Percentiles rank a stretch among this genome's conserved stretches.
These are phyloP conservation scores for Aureobasidium sp. DNA, from an alignment of 2,329 filamentous ascomycete genomes.

Conservation along the genomic window DNA sequence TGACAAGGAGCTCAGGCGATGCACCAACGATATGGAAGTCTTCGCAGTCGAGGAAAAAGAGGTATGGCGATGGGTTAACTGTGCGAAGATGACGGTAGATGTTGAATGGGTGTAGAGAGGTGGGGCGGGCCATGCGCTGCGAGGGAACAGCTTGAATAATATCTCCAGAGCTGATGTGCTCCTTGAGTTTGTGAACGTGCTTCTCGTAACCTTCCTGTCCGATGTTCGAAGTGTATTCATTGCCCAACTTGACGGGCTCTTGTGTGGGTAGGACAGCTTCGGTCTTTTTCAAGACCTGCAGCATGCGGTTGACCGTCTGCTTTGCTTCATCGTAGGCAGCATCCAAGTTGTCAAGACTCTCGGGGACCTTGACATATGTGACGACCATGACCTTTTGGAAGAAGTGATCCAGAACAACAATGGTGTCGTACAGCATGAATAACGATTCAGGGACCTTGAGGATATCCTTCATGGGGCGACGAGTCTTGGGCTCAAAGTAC, in stretches of 20 bases:
- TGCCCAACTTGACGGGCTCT: slow-evolving; percentile 59
- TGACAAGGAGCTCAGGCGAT: slow-evolving; percentile 88
- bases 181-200: slow-evolving; percentile 79
- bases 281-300: slow-evolving; percentile 62
- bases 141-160: slow-evolving; percentile 98
- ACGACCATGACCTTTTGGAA: slow-evolving; percentile 89
- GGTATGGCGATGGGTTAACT: slow-evolving; percentile 95
- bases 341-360: slow-evolving; percentile 44
- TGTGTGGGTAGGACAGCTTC: slow-evolving; percentile 60
- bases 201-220: slow-evolving; percentile 78
- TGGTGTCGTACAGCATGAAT: slow-evolving; percentile 95
- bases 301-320: slow-evolving; percentile 54
- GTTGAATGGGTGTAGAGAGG: slow-evolving; percentile 91
- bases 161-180: slow-evolving; percentile 84
- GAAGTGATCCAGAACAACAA: slow-evolving; percentile 91
- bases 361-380: slow-evolving; percentile 68
- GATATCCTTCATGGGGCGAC: slow-evolving; percentile 72
- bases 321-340: slow-evolving; percentile 62
- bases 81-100: slow-evolving; percentile 92
- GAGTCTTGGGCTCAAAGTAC: slow-evolving; percentile 98
- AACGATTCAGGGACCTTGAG: slow-evolving; percentile 84
- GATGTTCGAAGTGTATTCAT: slow-evolving; percentile 86
- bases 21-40: slow-evolving; percentile 94
- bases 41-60: slow-evolving; percentile 89
- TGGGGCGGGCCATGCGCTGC: slow-evolving; percentile 83